These are phyloP conservation scores for Dichomitus squalens DNA, from an alignment of 1,284 basidiomycete genomes.

Conservation along the genomic window DNA sequence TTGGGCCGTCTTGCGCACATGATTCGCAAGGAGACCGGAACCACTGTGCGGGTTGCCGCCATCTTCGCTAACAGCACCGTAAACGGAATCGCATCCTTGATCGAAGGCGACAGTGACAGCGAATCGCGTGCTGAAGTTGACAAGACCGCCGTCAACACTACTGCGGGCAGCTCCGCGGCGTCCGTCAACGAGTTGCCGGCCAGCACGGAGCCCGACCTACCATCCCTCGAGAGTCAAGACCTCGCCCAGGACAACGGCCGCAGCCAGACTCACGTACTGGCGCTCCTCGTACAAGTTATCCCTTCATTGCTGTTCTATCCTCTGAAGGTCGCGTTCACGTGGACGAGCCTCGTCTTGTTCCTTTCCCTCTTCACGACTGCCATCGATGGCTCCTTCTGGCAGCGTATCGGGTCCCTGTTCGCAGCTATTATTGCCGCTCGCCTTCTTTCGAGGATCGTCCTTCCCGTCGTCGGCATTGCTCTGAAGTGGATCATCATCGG, in stretches of 20 bases:
- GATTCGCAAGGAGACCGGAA: constrained; percentile 44
- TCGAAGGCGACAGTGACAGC: constrained; percentile 34
- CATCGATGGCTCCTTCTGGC: constrained; percentile 35
- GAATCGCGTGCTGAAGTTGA: constrained; percentile 7
- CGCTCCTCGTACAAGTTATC: constrained; percentile 42
- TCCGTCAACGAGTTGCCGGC: constrained; percentile 11
- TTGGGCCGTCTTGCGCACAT: constrained; percentile 45
- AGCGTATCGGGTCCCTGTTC: constrained; percentile 37
- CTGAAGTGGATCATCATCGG: constrained; percentile 51
- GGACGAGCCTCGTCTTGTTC: constrained; percentile 28
- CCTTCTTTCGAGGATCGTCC: constrained; percentile 33
- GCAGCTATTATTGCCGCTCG: constrained; percentile 38
- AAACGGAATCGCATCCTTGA: constrained; percentile 41
- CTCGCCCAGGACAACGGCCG: constrained; percentile 28
- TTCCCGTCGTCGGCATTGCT: constrained; percentile 39
- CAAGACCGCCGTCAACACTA: constrained; percentile 21
- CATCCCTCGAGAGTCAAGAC: constrained; percentile 8
- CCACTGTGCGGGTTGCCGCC: constrained; percentile 38
- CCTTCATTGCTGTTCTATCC: constrained; percentile 47
- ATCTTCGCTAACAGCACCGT: constrained; percentile 47
- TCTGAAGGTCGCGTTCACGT: constrained; percentile 43
- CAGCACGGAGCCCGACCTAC: constrained; percentile 17
- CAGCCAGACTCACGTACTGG: constrained; percentile 40
- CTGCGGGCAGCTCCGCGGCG: constrained; percentile 7
- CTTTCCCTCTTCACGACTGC: constrained; percentile 25